Base-by-base conservation (phyloP, 2,329 filamentous ascomycete genomes). In the Penicillium paneum region DNA sequence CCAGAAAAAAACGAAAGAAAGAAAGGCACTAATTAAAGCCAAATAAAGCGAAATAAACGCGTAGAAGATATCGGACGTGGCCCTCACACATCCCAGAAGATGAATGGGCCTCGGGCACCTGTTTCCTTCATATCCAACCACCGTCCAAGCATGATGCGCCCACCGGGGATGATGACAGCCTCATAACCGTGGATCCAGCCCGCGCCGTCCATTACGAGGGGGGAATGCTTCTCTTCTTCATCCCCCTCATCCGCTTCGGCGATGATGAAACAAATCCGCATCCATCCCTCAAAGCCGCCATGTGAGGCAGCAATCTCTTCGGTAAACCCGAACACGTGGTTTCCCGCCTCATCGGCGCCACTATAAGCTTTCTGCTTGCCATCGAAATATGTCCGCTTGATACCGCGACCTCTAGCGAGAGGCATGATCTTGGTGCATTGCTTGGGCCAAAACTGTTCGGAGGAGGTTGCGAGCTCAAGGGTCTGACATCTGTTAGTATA, bases 91-190 rank as follows among this genome's bases (percentile, higher is more conserved):
- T 64, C 62, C 70, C 71, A 71, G 49, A 71, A 70, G 35, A 73
- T 65, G 41, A 71, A 71, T 8, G 69, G 71, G 0, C 69, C 69
- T 19, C 19, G 47, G 15, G 49, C 42, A 21, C 17, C 7, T 12
- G 49, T 28, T 5, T 65, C 63, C 28, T 59, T 44, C 55, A 71
- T 38, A 50, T 73, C 64, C 13, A 66, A 21, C 79, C 80, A 85
- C 26, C 76, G 68, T 11, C 79, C 79, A 47, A 81, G 48, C 64
- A 81, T 78, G 36, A 80, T 72, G 26, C 72, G 71, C 1, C 74
- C 73, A 5, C 78, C 77, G 3, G 79, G 79, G 5, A 79, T 55
- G 12, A 81, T 66, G 21, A 75, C 65, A 0, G 76, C 79, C 62
- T 81, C 78, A 52, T 80, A 81, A 4, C 68, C 75, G 64, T 75